Conservation (phyloP, 1,284 basidiomycete species). For the Cryptococcus amylolentus region DNA sequence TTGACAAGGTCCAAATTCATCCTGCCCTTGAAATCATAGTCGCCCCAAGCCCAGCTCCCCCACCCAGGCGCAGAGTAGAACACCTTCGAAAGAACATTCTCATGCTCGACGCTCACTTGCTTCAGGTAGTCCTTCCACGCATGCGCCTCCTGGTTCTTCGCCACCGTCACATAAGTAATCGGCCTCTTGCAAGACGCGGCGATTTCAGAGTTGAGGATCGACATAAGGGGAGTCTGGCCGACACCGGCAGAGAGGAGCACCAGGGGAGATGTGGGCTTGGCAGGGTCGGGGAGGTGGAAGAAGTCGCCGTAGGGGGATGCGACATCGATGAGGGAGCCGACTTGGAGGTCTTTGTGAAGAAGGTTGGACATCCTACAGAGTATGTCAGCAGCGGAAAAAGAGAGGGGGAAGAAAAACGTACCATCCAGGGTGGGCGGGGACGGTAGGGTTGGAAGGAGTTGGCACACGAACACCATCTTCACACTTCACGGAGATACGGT, state of each 20-base stretch:
- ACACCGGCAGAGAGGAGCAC: conserved; percentile 40
- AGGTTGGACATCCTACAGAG: conserved; percentile 14
- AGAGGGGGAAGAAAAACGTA: conserved; percentile 3
- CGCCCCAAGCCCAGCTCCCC: conserved; percentile 1
- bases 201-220: conserved; percentile 35
- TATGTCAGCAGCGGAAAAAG: background rate
- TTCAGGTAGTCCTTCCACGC: conserved; percentile 19
- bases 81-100: conserved; percentile 19
- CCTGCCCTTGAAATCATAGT: conserved; percentile 20
- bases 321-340: conserved; percentile 26
- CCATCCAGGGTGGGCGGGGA: conserved; percentile 18
- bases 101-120: conserved; percentile 12
- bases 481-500: conserved; percentile 36
- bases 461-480: conserved; percentile 18
- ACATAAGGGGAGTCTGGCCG: conserved; percentile 36
- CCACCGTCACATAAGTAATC: conserved; percentile 18
- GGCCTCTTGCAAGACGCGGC: background rate
- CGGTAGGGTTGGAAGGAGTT: conserved; percentile 3
- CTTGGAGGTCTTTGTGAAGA: conserved; percentile 26
- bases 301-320: conserved; percentile 36
- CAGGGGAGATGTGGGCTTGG: conserved; percentile 21
- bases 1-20: conserved; percentile 16
- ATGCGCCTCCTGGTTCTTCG: conserved; percentile 7
- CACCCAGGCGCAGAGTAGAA: conserved; percentile 20
- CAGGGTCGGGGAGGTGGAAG: conserved; percentile 16